A percentile compares a stretch with the other conserved stretches of the same genome.
phyloP scores from a whole-genome alignment of 192 early-diverging fungal genomes.

The Jimgerdemannia flammicorona region DNA sequence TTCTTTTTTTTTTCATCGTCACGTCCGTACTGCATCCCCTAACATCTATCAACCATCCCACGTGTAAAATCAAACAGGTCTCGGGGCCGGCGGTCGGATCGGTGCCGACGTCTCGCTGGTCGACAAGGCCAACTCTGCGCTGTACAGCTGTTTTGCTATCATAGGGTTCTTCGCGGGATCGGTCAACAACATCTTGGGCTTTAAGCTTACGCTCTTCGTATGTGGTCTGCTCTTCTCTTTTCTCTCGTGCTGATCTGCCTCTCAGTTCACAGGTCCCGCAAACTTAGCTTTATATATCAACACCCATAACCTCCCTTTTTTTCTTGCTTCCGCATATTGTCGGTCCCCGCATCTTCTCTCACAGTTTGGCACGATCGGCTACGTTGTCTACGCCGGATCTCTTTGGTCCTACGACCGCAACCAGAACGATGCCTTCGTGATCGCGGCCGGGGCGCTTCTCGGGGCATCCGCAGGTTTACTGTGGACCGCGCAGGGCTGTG shows the following conservation, averaged over 20 bases:
- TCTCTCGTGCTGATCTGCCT: too few species aligned
- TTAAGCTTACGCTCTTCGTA: too few species aligned
- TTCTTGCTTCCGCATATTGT: constrained; percentile 75
- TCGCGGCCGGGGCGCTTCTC: constrained; percentile 74
- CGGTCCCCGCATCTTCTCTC: constrained; percentile 60
- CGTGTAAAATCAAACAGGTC: constrained; percentile 1
- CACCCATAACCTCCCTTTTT: neutral
- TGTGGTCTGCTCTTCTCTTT: too few species aligned
- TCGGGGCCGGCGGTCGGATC: constrained; percentile 26
- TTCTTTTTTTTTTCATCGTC: too few species aligned
- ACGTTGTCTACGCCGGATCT: constrained; percentile 71
- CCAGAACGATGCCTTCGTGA: constrained; percentile 52
- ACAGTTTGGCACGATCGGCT: constrained; percentile 59
- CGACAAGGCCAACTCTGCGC: neutral
- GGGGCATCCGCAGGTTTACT: constrained; percentile 74
- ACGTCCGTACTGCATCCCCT: too few species aligned
- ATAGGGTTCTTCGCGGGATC: too few species aligned
- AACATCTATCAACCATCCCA: too few species aligned
- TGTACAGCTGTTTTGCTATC: too few species aligned
- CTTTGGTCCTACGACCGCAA: constrained; percentile 53
- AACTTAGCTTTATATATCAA: too few species aligned
- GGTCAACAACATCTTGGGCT: too few species aligned
- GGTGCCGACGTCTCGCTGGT: constrained; percentile 17
- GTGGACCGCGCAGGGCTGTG: constrained; percentile 74
- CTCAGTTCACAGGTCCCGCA: too few species aligned